Base-by-base conservation (phyloP, 805 yeast species). In the Metschnikowia kofuensis region DNA sequence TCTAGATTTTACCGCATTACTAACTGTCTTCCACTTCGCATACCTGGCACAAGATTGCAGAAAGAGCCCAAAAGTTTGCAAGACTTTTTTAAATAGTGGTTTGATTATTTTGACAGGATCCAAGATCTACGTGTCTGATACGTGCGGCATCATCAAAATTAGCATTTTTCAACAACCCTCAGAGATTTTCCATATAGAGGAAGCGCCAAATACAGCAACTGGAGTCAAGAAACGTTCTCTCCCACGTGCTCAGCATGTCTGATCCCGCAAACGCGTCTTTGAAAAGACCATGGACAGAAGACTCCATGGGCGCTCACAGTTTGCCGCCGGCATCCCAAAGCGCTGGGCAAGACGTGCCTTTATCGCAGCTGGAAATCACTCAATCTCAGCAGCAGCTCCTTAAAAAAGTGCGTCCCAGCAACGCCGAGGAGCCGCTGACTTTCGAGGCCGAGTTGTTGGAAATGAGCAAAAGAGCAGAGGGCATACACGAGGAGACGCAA, bases 371-470 rank as follows among this genome's bases (percentile, higher is more conserved):
- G 26, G 65, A 63, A 15, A 54, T 69, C 39, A 51, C 66, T 2
- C 50, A 52, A 6, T 61, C 69, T 4, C 74, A 70, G 46, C 62
- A 67, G 38, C 66, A 64, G 45, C 50, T 64, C 9, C 57, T 69
- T 39, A 72, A 71, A 58, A 67, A 67, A 48, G 62, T 67, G 12
- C 68, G 64, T 40, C 70, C 74, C 11, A 63, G 58, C 45, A 67
- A 63, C 8, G 50, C 53, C 6, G 70, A 67, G 38, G 76, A 65
- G 50, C 73, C 75, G 15, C 67, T 76, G 60, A 47, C 45, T n/a
- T 56, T 56, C 49, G 60, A 56, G 21, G 49, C 45, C 31, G 59
- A 56, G 34, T 45, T 55, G 35, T 45, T 55, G 38, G 54, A 51
- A 11, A 56, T 56, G 60, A 55, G 59, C 37, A 51, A 40, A 26